A percentile compares a stretch with the other conserved stretches of the same genome.
phyloP scores from a whole-genome alignment of 2,329 filamentous ascomycete genomes.

The Hymenoscyphus infarciens region DNA sequence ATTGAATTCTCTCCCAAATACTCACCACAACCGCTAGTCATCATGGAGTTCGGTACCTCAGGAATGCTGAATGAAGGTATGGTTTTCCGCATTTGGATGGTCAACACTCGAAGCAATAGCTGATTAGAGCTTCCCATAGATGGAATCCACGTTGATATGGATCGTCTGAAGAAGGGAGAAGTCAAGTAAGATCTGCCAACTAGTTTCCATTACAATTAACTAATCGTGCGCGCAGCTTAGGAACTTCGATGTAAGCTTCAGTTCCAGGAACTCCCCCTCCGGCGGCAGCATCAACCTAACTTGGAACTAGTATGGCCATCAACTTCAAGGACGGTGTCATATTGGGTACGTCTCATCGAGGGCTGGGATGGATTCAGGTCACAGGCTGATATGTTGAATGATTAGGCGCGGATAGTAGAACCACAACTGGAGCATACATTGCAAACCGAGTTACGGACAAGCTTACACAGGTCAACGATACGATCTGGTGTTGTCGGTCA shows the following conservation, averaged over 20 bases:
- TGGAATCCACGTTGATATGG: conserved; percentile 99
- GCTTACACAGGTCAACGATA: conserved; percentile 96
- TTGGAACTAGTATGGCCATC: conserved; percentile 78
- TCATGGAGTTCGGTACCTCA: conserved; percentile 61
- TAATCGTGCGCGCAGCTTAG: conserved; percentile 58
- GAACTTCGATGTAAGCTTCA: conserved; percentile 84
- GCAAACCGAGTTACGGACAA: conserved; percentile 99
- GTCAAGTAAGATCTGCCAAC: conserved; percentile 72
- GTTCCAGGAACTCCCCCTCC: conserved; percentile 18
- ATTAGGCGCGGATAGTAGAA: conserved; percentile 86
- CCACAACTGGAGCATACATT: conserved; percentile 96
- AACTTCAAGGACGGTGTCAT: conserved; percentile 99
- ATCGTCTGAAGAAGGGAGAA: conserved; percentile 96
- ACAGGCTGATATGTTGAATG: conserved; percentile 18
- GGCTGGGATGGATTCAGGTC: background rate
- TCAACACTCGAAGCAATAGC: conserved; percentile 23
- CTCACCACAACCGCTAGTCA: conserved; percentile 19
- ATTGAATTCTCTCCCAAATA: background rate
- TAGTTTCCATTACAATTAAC: conserved; percentile 4
- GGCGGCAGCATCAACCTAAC: conserved; percentile 25
- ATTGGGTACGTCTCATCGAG: conserved; percentile 55
- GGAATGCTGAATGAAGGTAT: conserved; percentile 63
- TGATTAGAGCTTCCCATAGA: conserved; percentile 52
- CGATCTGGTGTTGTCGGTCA: conserved; percentile 98
- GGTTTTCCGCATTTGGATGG: conserved; percentile 13